Conservation (phyloP, 306 rosid species). For the Chamaecrista fasciculata region DNA sequence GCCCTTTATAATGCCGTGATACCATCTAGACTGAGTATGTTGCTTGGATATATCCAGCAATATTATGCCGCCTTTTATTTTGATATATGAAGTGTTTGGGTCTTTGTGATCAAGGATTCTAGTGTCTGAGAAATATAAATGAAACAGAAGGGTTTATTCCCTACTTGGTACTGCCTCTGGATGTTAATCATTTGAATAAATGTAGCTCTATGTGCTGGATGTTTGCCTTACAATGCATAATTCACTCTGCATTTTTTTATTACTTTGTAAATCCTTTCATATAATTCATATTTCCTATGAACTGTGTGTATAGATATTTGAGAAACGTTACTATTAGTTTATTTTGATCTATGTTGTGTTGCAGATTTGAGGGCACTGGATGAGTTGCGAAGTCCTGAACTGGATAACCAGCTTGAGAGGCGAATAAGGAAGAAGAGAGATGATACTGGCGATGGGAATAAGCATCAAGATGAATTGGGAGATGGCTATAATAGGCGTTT, state of each 20-base stretch:
- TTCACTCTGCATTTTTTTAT: background rate
- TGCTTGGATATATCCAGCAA: background rate
- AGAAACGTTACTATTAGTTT: constrained; percentile 5
- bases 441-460: constrained; percentile 56
- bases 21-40: constrained; percentile 10
- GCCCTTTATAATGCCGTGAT: background rate
- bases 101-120: background rate
- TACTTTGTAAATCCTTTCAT: constrained; percentile 1
- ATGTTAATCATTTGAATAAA: constrained; percentile 3
- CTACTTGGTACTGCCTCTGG: background rate
- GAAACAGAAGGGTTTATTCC: background rate
- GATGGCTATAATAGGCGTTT: constrained; percentile 57
- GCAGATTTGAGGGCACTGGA: constrained; percentile 55
- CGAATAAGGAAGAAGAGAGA: constrained; percentile 71
- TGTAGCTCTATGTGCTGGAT: background rate
- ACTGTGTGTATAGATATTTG: constrained; percentile 1
- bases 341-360: constrained; percentile 31
- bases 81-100: background rate
- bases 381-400: constrained; percentile 69
- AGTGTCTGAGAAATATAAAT: background rate
- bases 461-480: constrained; percentile 58
- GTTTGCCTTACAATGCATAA: background rate
- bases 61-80: background rate
- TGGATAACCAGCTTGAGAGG: constrained; percentile 65
- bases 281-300: constrained; percentile 9